Base-by-base conservation (phyloP, 768 basidiomycete genomes). In the Grammothele lineata region DNA sequence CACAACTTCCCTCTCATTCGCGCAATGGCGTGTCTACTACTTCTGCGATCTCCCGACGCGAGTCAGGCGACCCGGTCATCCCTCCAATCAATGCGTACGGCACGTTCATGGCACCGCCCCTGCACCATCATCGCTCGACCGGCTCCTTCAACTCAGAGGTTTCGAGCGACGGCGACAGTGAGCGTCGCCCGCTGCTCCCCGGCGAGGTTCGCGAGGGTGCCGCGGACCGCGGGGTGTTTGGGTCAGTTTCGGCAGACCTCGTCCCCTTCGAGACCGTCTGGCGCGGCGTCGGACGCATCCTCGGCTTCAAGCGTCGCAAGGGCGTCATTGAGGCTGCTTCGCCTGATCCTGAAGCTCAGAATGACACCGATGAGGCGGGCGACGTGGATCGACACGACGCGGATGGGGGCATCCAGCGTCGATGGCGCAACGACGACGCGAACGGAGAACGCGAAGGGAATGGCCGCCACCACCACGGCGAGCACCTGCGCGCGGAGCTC, bases 51-150 rank as follows among this genome's bases (percentile, higher is more conserved):
- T 2, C 26, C 14, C 22, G 5, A 17, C 22, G 2, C 19, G 37
- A 19, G 22, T 30, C 22, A 5, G 25, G 23, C 15, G 59, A 75
- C 53, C 71, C 72, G 1, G 51, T 70, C 15, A 69, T 75, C 25
- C 71, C 74, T 0, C 61, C 74, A 5, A 73, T 74, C 58, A 77
- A 74, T 52, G 66, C 68, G 1, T 80, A 80, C 48, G 77, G 79
- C 4, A 74, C 74, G 8, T 74, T 77, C 49, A 57, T 70, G 27
- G 55, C 65, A n/a, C 45, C 40, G 21, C 54, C 9, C 39, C 61
- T 47, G 48, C 47, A 38, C 47, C 54, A 38, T 53, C 39, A 40
- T 15, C 51, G 50, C 18, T 49, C 56, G 21, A 36, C 51, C 32
- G 50, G 64, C 30, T 60, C 59, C 4, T 40, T 46, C n/a, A 36